Conservation (phyloP, 2,329 filamentous ascomycete genomes). For the Lachnellula occidentalis region DNA sequence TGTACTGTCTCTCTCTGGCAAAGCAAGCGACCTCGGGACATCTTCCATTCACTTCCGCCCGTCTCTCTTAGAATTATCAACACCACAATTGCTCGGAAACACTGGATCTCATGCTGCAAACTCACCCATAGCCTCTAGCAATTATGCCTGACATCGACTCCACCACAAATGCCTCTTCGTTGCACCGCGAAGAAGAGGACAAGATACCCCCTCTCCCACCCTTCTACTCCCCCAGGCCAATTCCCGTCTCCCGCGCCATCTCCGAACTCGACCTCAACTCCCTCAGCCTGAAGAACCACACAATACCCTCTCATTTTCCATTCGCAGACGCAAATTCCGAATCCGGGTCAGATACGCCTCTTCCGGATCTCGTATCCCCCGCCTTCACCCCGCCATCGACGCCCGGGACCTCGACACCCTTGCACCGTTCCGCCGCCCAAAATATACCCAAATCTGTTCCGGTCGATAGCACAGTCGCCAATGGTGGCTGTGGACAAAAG, state of each 20-base stretch:
- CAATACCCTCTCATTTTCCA: slow-evolving; percentile 8
- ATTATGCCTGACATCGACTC: slow-evolving; percentile 16
- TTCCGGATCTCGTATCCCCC: slow-evolving; percentile 64
- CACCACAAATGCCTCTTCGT: slow-evolving; percentile 6
- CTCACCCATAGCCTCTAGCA: background rate
- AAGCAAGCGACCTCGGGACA: background rate
- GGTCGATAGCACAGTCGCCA: slow-evolving; percentile 51
- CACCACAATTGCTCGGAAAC: background rate
- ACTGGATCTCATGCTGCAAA: slow-evolving; percentile 1
- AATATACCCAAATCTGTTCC: slow-evolving; percentile 33
- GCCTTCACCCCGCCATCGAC: slow-evolving; percentile 72
- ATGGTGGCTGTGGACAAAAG: slow-evolving; percentile 55
- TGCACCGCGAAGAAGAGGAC: slow-evolving; percentile 21
- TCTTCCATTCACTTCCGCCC: background rate
- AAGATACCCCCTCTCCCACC: slow-evolving; percentile 27
- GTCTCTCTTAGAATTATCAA: background rate
- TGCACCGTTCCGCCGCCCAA: slow-evolving; percentile 25
- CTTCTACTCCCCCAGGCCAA: slow-evolving; percentile 32
- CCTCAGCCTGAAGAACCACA: slow-evolving; percentile 4
- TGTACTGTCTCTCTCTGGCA: background rate
- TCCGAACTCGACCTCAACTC: slow-evolving; percentile 31
- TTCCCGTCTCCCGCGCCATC: slow-evolving; percentile 31
- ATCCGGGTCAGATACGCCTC: slow-evolving; percentile 11
- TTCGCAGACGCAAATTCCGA: slow-evolving; percentile 9
- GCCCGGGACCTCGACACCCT: slow-evolving; percentile 52